phyloP scores from a whole-genome alignment of 208 protist species.

The Paratrypanosoma confusum region DNA sequence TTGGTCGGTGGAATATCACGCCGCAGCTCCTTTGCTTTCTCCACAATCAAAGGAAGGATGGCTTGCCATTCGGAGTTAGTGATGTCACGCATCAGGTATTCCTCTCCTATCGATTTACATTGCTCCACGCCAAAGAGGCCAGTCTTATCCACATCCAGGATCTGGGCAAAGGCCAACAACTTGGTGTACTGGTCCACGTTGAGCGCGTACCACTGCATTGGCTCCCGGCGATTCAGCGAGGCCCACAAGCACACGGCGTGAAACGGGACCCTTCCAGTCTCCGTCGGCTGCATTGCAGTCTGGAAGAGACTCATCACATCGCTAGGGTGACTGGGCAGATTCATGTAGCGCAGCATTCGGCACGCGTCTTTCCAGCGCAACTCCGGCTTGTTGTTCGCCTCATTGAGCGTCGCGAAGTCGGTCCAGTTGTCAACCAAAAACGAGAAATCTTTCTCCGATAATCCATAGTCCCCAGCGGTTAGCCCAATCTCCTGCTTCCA shows the following conservation, averaged over 20 bases:
- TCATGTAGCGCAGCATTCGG: constrained; percentile 44
- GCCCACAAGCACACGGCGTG: constrained; percentile 38
- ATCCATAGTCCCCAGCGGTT: constrained; percentile 20
- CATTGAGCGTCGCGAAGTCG: constrained; percentile 20
- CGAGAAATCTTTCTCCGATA: constrained; percentile 27
- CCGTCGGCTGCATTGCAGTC: constrained; percentile 14
- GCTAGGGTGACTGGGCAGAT: constrained; percentile 45
- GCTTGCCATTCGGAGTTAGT: constrained; percentile 20
- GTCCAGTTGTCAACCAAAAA: constrained; percentile 21
- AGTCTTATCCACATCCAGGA: constrained; percentile 34
- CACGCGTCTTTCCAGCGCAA: constrained; percentile 40
- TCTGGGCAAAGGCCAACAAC: constrained; percentile 31
- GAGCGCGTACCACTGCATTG: constrained; percentile 39
- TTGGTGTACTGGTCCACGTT: constrained; percentile 14
- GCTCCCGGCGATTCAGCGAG: constrained; percentile 29
- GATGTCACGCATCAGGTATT: constrained; percentile 46
- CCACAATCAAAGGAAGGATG: constrained; percentile 18
- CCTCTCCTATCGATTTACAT: constrained; percentile 30
- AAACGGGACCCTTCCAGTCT: constrained; percentile 24
- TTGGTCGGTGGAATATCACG: constrained; percentile 12
- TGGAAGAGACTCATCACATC: constrained; percentile 45
- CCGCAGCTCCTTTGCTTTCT: constrained; percentile 18
- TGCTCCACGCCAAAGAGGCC: constrained; percentile 48
- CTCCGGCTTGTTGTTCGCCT: constrained; percentile 6
- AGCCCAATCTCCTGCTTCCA: constrained; percentile 15